These are phyloP conservation scores for Syncephalis plumigaleata DNA, from an alignment of 371 early-diverging fungal species.

Conservation along the genomic window DNA sequence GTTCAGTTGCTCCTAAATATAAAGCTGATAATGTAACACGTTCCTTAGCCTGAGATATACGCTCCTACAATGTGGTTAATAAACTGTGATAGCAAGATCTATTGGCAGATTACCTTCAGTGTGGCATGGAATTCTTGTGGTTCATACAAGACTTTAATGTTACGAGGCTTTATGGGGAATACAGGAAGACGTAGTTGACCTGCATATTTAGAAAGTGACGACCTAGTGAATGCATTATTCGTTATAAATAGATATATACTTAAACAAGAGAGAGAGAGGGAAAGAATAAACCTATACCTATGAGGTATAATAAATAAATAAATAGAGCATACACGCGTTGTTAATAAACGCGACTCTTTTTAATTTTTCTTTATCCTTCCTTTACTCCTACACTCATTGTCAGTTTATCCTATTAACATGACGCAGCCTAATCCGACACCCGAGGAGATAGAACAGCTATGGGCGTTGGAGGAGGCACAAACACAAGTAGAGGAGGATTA, in stretches of 20 bases:
- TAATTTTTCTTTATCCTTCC: too few species aligned
- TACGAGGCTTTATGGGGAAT: constrained; percentile 17
- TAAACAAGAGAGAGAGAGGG: too few species aligned
- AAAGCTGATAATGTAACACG: constrained; percentile 71
- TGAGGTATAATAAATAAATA: too few species aligned
- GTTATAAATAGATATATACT: too few species aligned
- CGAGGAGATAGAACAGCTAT: not conserved
- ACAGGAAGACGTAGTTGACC: constrained; percentile 3
- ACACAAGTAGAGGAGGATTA: too few species aligned
- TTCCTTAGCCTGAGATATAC: constrained; percentile 42
- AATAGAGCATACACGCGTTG: too few species aligned
- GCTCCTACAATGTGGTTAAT: constrained; percentile 13
- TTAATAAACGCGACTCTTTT: too few species aligned
- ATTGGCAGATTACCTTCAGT: constrained; percentile 18
- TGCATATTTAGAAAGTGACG: too few species aligned
- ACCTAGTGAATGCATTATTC: too few species aligned
- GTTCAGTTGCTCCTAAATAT: constrained; percentile 72
- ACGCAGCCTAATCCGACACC: not conserved
- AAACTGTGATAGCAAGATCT: not conserved
- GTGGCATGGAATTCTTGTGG: constrained; percentile 25
- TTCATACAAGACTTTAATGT: constrained; percentile 16
- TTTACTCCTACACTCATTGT: too few species aligned
- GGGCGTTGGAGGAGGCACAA: not conserved
- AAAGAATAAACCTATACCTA: too few species aligned
- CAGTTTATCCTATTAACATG: not conserved